phyloP scores from a whole-genome alignment of 2,329 filamentous ascomycete species.

The Talaromyces sp. region DNA sequence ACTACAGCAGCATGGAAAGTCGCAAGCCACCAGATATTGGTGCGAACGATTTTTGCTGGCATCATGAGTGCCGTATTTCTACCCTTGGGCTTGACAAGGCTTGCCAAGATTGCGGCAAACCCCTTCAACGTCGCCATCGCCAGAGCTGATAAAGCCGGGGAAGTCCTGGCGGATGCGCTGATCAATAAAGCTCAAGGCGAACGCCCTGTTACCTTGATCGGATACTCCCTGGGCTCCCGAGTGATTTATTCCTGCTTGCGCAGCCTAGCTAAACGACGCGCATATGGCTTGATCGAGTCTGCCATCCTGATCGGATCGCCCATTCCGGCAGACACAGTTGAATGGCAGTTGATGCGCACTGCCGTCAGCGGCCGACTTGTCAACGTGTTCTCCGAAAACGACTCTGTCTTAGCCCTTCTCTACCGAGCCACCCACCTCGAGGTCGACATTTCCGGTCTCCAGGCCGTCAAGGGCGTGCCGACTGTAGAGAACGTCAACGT shows the following conservation, averaged over 20 bases:
- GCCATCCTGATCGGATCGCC: slow-evolving; percentile 80
- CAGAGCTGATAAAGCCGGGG: slow-evolving; percentile 72
- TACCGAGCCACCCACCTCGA: slow-evolving; percentile 81
- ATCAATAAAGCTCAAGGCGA: slow-evolving; percentile 79
- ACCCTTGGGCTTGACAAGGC: slow-evolving; percentile 62
- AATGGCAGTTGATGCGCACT: slow-evolving; percentile 71
- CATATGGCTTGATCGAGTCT: slow-evolving; percentile 78
- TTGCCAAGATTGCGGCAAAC: slow-evolving; percentile 69
- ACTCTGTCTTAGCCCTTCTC: slow-evolving; percentile 80
- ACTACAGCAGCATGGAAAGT: slow-evolving; percentile 72
- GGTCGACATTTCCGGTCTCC: slow-evolving; percentile 76
- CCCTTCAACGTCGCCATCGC: slow-evolving; percentile 73
- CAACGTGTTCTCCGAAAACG: slow-evolving; percentile 83
- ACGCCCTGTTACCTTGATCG: slow-evolving; percentile 71
- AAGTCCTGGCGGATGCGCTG: slow-evolving; percentile 73
- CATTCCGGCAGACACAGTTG: slow-evolving; percentile 62
- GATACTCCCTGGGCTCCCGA: slow-evolving; percentile 74
- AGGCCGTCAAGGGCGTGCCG: slow-evolving; percentile 55
- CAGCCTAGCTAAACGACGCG: slow-evolving; percentile 67
- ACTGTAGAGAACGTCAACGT: slow-evolving; percentile 61
- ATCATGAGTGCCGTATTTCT: slow-evolving; percentile 62
- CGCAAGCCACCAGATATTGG: slow-evolving; percentile 70
- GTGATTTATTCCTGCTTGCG: slow-evolving; percentile 79
- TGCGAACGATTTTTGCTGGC: slow-evolving; percentile 63
- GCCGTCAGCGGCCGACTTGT: slow-evolving; percentile 78